Conservation (phyloP, 371 early-diverging fungal species). For the Smittium mucronatum region DNA sequence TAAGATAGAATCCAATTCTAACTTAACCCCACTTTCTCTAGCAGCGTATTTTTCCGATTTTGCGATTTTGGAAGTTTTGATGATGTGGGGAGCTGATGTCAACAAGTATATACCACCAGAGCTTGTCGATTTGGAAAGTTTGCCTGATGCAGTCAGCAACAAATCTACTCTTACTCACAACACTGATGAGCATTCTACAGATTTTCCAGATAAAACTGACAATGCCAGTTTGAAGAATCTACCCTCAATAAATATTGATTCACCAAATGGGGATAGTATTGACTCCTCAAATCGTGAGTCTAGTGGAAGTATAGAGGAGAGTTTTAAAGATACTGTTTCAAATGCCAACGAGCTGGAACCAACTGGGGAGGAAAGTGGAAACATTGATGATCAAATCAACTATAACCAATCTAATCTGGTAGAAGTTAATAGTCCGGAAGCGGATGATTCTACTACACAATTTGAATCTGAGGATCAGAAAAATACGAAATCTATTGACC, state of each 20-base stretch:
- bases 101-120: slow-evolving; percentile 17
- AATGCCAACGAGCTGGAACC: too few species aligned
- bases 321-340: too few species aligned
- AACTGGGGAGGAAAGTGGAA: too few species aligned
- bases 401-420: too few species aligned
- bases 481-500: too few species aligned
- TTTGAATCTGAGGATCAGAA: too few species aligned
- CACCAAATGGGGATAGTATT: too few species aligned
- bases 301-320: too few species aligned
- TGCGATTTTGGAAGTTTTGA: slow-evolving; percentile 38
- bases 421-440: too few species aligned
- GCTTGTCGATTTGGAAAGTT: not conserved
- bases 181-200: not conserved
- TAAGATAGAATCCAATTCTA: slow-evolving; percentile 33
- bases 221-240: slow-evolving; percentile 22
- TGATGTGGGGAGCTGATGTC: slow-evolving; percentile 45
- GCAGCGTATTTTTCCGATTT: slow-evolving; percentile 45
- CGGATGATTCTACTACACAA: too few species aligned
- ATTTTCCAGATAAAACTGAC: not conserved
- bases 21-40: slow-evolving; percentile 44
- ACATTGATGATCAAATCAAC: too few species aligned
- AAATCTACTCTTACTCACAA: slow-evolving; percentile 16
- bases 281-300: too few species aligned
- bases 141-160: not conserved
- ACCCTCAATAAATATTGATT: not conserved